Evolutionary conservation across 2,329 filamentous ascomycete species (phyloP).

Genomic region (Zymoseptoria tritici): DNA sequence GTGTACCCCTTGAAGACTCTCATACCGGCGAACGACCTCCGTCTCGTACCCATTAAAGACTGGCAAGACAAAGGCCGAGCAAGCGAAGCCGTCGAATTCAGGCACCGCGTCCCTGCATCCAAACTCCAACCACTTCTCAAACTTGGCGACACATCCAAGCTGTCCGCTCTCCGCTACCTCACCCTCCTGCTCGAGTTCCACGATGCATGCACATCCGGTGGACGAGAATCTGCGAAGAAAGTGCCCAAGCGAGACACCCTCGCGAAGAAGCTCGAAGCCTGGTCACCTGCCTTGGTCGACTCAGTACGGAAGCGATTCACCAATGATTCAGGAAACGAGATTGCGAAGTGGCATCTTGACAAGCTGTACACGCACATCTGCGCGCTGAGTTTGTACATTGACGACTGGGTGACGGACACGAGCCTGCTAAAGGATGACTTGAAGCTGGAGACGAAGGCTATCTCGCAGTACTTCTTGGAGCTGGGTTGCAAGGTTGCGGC

Average conservation of each 20-base stretch:
- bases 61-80: constrained; percentile 64
- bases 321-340: constrained; percentile 45
- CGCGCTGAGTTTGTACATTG: constrained; percentile 62
- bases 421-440: constrained; percentile 64
- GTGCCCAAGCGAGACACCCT: constrained; percentile 59
- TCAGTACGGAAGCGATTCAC: constrained; percentile 64
- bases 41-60: constrained; percentile 60
- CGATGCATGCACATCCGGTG: constrained; percentile 29
- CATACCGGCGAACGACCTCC: constrained; percentile 61
- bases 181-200: constrained; percentile 43
- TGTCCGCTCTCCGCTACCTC: constrained; percentile 45
- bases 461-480: constrained; percentile 66
- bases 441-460: constrained; percentile 59
- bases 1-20: constrained; percentile 63
- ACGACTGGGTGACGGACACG: constrained; percentile 66
- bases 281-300: constrained; percentile 57
- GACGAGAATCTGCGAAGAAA: constrained; percentile 33
- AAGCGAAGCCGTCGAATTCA: constrained; percentile 49
- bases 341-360: constrained; percentile 66
- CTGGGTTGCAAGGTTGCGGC: constrained; percentile 59
- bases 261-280: constrained; percentile 45
- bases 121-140: constrained; percentile 54
- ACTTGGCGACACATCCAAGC: constrained; percentile 39
- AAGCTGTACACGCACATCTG: constrained; percentile 67
- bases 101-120: constrained; percentile 58